Percentiles rank a stretch among this genome's conserved stretches.
phyloP scores from a whole-genome alignment of 768 basidiomycete species.

The Agaricus blazei region DNA sequence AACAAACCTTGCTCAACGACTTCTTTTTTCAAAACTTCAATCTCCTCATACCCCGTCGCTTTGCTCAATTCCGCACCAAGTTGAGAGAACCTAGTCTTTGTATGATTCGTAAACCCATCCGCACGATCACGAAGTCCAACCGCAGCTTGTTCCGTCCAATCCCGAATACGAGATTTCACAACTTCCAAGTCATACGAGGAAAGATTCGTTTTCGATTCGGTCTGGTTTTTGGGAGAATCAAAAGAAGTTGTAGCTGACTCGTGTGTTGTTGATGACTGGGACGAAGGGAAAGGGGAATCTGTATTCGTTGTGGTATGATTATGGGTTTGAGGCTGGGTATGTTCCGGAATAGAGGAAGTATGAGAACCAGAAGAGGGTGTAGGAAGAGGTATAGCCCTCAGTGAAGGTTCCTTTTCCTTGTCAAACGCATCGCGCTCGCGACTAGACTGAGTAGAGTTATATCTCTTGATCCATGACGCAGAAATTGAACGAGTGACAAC shows the following conservation, averaged over 20 bases:
- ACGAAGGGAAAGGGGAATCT: not conserved
- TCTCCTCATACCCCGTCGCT: constrained; percentile 88
- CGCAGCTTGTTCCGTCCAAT: constrained; percentile 45
- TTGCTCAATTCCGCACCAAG: constrained; percentile 79
- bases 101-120: constrained; percentile 51
- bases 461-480: not conserved
- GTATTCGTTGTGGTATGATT: not conserved
- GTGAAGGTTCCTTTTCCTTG: not conserved
- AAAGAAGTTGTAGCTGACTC: not conserved
- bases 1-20: constrained; percentile 79
- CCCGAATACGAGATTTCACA: constrained; percentile 35
- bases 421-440: not conserved
- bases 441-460: not conserved
- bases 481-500: constrained; percentile 1
- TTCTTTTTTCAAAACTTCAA: constrained; percentile 71
- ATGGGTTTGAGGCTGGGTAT: not conserved
- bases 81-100: constrained; percentile 60
- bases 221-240: not conserved
- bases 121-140: constrained; percentile 46
- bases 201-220: not conserved
- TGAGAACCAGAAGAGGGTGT: not conserved
- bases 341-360: not conserved
- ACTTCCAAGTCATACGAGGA: constrained; percentile 28
- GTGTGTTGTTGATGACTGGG: not conserved
- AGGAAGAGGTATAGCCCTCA: not conserved